These are phyloP conservation scores for Cadophora luteo-olivacea DNA, from an alignment of 2,329 filamentous ascomycete species.

Conservation along the genomic window DNA sequence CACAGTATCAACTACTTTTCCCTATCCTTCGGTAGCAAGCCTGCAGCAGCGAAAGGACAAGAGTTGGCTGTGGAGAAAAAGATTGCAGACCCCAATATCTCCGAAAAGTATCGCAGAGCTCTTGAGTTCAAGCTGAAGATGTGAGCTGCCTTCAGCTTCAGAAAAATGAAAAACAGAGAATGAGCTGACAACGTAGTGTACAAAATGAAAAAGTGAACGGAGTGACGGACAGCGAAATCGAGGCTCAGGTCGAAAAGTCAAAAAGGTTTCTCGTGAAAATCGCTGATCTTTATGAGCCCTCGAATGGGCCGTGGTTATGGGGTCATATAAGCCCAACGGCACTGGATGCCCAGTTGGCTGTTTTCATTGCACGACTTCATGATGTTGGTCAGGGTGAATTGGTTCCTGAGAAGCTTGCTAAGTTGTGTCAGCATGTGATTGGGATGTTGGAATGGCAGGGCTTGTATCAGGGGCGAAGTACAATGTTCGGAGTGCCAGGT, in stretches of 20 bases:
- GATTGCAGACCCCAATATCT: neutral
- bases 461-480: neutral
- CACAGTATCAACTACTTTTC: neutral
- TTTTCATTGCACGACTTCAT: neutral
- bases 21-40: neutral
- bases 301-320: neutral
- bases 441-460: neutral
- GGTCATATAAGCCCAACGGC: neutral
- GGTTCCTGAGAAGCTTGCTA: neutral
- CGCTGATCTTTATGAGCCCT: neutral
- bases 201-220: neutral
- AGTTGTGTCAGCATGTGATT: neutral
- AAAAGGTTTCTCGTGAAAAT: neutral
- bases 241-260: neutral
- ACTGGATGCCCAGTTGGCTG: neutral
- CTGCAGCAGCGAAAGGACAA: neutral
- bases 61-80: neutral
- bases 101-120: neutral
- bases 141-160: neutral
- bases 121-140: neutral
- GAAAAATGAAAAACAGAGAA: neutral
- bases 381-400: neutral
- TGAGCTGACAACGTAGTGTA: neutral
- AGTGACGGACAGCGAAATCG: neutral
- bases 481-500: neutral